Conservation (phyloP, 2,329 filamentous ascomycete genomes). For the Clonostachys byssicola region DNA sequence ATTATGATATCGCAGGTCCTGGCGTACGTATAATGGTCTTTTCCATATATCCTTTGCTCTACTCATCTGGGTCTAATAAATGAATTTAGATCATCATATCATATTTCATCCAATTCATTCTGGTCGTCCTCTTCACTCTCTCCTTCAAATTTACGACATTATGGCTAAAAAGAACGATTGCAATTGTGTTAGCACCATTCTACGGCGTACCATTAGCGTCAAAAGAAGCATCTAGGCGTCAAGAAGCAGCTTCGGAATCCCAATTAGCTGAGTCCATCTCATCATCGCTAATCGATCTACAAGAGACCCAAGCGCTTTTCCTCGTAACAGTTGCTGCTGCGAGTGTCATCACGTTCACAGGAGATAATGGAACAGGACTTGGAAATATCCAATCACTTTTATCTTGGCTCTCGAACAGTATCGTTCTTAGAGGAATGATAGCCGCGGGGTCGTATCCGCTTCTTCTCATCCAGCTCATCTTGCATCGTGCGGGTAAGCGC, state of each 20-base stretch:
- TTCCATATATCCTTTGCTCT: no score
- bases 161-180: neutral
- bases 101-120: neutral
- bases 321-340: neutral
- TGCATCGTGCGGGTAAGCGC: neutral
- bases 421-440: neutral
- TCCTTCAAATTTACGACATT: neutral
- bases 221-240: neutral
- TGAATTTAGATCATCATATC: neutral
- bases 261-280: neutral
- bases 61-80: no score
- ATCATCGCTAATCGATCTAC: neutral
- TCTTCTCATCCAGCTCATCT: neutral
- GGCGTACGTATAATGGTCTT: neutral
- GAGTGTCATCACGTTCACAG: neutral
- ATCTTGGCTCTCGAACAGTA: neutral
- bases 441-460: neutral
- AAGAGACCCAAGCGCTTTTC: conserved; percentile 11
- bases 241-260: neutral
- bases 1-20: conserved; percentile 7
- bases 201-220: no score
- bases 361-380: neutral
- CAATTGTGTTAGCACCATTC: no score
- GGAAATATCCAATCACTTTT: neutral
- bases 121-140: neutral